phyloP scores from a whole-genome alignment of 2,329 filamentous ascomycete species.

The Botrytis tulipae region DNA sequence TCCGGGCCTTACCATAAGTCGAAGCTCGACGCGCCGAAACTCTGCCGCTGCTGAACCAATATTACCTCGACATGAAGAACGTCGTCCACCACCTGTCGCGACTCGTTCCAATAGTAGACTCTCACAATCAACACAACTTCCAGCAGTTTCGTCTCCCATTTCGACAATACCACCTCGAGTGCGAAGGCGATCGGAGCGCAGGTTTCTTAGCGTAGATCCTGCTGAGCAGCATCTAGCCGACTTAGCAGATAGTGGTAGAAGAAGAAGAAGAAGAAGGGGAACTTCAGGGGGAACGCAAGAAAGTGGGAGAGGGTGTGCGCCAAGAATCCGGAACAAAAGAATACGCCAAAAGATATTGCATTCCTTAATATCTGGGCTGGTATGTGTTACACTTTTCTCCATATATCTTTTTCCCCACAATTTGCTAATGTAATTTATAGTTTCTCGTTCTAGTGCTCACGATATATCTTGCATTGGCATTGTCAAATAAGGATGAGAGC shows the following conservation, averaged over 20 bases:
- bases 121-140: constrained; percentile 21
- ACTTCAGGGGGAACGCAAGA: constrained; percentile 30
- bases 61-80: constrained; percentile 6
- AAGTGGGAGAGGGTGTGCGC: constrained; percentile 41
- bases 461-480: constrained; percentile 63
- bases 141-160: constrained; percentile 21
- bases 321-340: constrained; percentile 53
- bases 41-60: constrained; percentile 16
- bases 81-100: constrained; percentile 18
- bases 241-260: constrained; percentile 45
- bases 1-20: constrained; percentile 41
- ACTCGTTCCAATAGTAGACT: constrained; percentile 26
- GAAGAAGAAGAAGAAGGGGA: constrained; percentile 38
- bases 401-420: not conserved
- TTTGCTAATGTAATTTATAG: constrained; percentile 26
- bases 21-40: constrained; percentile 40
- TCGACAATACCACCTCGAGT: constrained; percentile 25
- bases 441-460: constrained; percentile 34
- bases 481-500: constrained; percentile 61
- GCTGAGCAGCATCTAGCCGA: constrained; percentile 50
- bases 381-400: constrained; percentile 20
- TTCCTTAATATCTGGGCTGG: constrained; percentile 61
- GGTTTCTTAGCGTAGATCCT: constrained; percentile 47
- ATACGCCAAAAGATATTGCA: constrained; percentile 56
- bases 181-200: constrained; percentile 26